Base-by-base conservation (phyloP, 176 grass and related monocot species). In the Carex myosuroides region DNA sequence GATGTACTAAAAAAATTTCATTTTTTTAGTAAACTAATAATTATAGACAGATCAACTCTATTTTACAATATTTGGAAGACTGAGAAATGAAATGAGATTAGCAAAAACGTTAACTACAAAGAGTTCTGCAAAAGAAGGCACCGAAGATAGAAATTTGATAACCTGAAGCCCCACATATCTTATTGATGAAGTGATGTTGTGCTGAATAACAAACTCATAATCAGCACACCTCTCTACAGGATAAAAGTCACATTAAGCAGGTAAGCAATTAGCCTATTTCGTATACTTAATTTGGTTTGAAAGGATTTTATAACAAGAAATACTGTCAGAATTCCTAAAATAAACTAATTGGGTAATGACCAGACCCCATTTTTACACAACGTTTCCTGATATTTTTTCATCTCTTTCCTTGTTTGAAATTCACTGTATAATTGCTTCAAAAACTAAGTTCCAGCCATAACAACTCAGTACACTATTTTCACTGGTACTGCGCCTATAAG, bases 81-180 rank as follows among this genome's bases (percentile, higher is more conserved):
- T n/a, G 3, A 69, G 32, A 39, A 8, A 69, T 37, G 29, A 63
- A 1, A 1, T 8, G 72, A 10, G 46, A 82, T 64, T 0, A 68
- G 0, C 1, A 74, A 44, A 32, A n/a, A 84, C 9, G 3, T 16
- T 29, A 77, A 70, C 33, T 22, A 48, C 9, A 77, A 18, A 39
- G n/a, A 56, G 65, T 53, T 18, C 0, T 17, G 11, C 26, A n/a
- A 73, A 13, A 76, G 63, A 37, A 32, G 35, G 26, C 17, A 16
- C 37, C 3, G 69, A 21, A 86, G 3, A 35, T 18, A 64, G 14
- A 0, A 84, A 0, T 29, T 77, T 7, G 55, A 17, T 2, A 64
- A 94, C 95, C 91, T 98, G 95, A 63, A 98, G 82, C 2, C 95
- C 95, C 18, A 98, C 92, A 41, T 80, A 79, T 50, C 8, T 75